Base-by-base conservation (phyloP, 768 basidiomycete genomes). In the Roridomyces roridus region DNA sequence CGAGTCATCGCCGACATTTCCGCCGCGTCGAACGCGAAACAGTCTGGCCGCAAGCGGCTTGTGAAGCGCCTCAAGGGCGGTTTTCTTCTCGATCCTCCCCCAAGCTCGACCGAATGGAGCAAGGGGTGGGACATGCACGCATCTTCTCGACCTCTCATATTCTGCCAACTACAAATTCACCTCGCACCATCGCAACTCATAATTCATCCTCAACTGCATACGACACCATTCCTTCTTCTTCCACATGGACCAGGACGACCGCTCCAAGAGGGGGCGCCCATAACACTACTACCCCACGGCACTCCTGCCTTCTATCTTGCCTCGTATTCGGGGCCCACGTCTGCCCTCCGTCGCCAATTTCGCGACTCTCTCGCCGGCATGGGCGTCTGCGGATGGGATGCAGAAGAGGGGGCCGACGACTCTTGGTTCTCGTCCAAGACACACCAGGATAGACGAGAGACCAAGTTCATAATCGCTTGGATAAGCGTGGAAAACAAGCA, bases 401-500 rank as follows among this genome's bases (percentile, higher is more conserved):
- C 41, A n/a, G 61, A 58, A 36, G 57, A 58, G 21, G 57, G 54
- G 11, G 37, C 51, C 46, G 58, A 59, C 12, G 52, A 59, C 28
- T 41, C 65, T 47, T 47, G 54, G 55, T 46, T 64, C 59, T 53
- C 65, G 49, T 55, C 42, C 55, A 34, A 63, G 65, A 47, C 57
- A 34, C 26, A 61, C 34, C 20, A 42, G n/a, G 46, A 63, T 26
- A 42, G 63, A 36, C 40, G 29, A 8, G 51, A 66, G 42, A 51
- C 62, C 15, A 58, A 65, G 17, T 91, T 85, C 67, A 70, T 91
- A 41, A 85, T 92, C 48, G 88, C 83, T 4, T 92, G 87, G 86
- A 78, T 92, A 34, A 81, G 79, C 28, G 87, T 92, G 18, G 84
- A 91, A 69, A 90, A 90, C 64, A 86, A 82, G 59, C 89, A 88